Percentiles rank a stretch among this genome's conserved stretches.
Evolutionary conservation across 352 stramenopile species (phyloP).

Genomic region (Thalassiosira livingstoniorum): DNA sequence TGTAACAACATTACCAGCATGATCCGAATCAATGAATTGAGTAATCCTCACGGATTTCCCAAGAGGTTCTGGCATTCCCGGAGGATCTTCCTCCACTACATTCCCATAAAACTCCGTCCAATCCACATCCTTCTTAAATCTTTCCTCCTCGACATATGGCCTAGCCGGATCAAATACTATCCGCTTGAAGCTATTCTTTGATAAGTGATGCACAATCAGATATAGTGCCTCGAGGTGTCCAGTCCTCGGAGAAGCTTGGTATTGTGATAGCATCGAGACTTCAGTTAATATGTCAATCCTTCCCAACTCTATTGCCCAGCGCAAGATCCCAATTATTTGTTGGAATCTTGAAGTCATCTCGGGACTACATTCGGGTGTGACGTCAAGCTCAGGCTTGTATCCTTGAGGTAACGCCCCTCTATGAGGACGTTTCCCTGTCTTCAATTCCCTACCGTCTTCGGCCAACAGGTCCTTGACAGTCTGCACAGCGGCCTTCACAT

Average conservation of each 20-base stretch:
- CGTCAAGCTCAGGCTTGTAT: constrained; percentile 60
- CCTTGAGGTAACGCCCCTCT: background rate
- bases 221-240: constrained; percentile 59
- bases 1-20: constrained; percentile 58
- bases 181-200: constrained; percentile 6
- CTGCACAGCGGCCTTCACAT: constrained; percentile 41
- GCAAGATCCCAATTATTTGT: constrained; percentile 54
- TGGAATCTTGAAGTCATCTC: constrained; percentile 34
- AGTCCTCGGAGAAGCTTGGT: constrained; percentile 39
- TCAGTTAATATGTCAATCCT: constrained; percentile 56
- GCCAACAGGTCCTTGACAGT: constrained; percentile 31
- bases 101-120: constrained; percentile 64
- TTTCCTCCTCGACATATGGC: constrained; percentile 1
- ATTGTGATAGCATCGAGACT: constrained; percentile 60
- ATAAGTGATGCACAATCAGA: constrained; percentile 60
- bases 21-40: constrained; percentile 58
- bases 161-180: constrained; percentile 34
- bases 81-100: constrained; percentile 40
- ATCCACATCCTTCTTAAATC: constrained; percentile 31
- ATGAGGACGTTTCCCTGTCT: background rate
- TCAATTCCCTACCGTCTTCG: constrained; percentile 10
- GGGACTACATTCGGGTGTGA: constrained; percentile 1
- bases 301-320: constrained; percentile 58
- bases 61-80: constrained; percentile 37
- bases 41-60: constrained; percentile 25